Base-by-base conservation (phyloP, 768 basidiomycete species). In the Lyophyllum atratum region DNA sequence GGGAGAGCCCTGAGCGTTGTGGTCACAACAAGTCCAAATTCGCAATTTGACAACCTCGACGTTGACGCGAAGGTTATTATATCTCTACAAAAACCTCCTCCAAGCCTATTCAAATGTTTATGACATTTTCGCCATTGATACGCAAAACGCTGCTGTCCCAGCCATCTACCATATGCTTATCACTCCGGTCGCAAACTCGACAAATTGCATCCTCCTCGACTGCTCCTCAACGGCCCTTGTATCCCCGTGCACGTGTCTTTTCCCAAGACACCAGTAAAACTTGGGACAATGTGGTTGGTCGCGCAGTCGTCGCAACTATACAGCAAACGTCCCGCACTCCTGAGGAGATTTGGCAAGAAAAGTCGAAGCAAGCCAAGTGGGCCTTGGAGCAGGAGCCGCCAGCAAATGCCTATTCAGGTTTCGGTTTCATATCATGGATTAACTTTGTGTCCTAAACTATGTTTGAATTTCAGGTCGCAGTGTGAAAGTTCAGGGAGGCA, bases 401-500 rank as follows among this genome's bases (percentile, higher is more conserved):
- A 52, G 72, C 76, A 24, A 72, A 83, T 60, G 64, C 86, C 9
- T 90, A 86, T 70, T 71, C 81, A 64, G 88, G 88, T 66, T 17
- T 39, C 34, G 12, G 24, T 49, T 33, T 42, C 26, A 24, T 52
- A 9, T 24, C 26, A 12, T 21, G 3, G 26, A 22, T 12, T 22
- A 22, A 15, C 24, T 21, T 44, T 29, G 26, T 29, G 11, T 21
- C 10, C 21, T 49, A 37, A 45, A 49, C 31, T 11, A 31, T 54
- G 31, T 56, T 42, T 37, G 17, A 49, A 52, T 24, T 54, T 43
- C 66, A 91, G 90, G 90, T 45, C 86, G 91, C 45, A 86, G 79
- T 54, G 75, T 91, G 14, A 39, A 31, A 15, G 83, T 89, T 34
- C 55, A 52, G 15, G 59, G 63, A 28, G 76, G 78, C 8, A 76